These are phyloP conservation scores for Theileria parva DNA, from an alignment of 169 alveolate genomes.

Conservation along the genomic window DNA sequence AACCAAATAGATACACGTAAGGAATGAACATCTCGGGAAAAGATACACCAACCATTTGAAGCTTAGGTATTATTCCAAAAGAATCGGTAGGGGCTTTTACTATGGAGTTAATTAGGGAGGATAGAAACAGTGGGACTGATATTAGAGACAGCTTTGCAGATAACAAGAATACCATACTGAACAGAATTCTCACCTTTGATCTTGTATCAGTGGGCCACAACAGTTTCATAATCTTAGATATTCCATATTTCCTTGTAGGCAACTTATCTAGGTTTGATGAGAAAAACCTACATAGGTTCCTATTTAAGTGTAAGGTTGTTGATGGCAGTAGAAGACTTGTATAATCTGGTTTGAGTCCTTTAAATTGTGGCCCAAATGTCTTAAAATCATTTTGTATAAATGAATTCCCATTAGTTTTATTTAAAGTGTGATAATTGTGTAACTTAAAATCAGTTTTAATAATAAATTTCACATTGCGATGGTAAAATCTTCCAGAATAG, in stretches of 20 bases:
- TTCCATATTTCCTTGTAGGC: neutral
- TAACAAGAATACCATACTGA: slow-evolving; percentile 46
- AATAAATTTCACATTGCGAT: neutral
- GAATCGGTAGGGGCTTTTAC: slow-evolving; percentile 5
- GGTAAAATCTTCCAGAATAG: neutral
- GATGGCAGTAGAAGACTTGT: slow-evolving; percentile 4
- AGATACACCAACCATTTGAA: slow-evolving; percentile 24
- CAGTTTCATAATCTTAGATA: slow-evolving; percentile 20
- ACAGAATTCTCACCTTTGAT: slow-evolving; percentile 40
- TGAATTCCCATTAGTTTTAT: neutral
- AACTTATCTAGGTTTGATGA: slow-evolving; percentile 15
- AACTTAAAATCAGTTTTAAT: neutral
- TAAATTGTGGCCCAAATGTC: neutral
- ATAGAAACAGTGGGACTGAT: slow-evolving; percentile 56
- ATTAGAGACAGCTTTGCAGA: slow-evolving; percentile 38
- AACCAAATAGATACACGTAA: slow-evolving; percentile 39
- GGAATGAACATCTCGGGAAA: slow-evolving; percentile 38
- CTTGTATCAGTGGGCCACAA: slow-evolving; percentile 57
- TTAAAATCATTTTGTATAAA: neutral
- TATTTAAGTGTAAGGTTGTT: slow-evolving; percentile 4
- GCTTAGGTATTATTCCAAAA: slow-evolving; percentile 5
- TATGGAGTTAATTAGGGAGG: slow-evolving; percentile 45
- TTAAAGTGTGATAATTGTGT: neutral
- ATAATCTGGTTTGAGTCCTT: neutral
- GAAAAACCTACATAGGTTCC: slow-evolving; percentile 8